Percentiles rank a stretch among this genome's conserved stretches.
Conservation (phyloP, 108 stramenopile genomes). For the Nitzschia putrida region DNA sequence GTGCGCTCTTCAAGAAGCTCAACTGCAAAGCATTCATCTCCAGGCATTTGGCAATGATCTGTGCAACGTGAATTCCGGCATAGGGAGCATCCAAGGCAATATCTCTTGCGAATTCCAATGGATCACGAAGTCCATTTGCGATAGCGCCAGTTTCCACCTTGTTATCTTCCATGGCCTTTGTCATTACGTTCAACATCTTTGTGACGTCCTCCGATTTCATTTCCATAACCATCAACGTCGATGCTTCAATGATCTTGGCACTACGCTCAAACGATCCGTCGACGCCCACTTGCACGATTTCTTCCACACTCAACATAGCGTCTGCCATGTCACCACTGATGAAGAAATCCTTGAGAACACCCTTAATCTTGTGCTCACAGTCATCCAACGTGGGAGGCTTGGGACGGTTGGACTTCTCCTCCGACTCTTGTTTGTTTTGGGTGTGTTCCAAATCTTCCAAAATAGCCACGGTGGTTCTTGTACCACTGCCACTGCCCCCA, state of each 20-base stretch:
- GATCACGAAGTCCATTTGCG: constrained; percentile 61
- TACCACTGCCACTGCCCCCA: not conserved
- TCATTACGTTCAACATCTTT: constrained; percentile 51
- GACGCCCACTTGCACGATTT: constrained; percentile 57
- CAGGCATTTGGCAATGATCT: constrained; percentile 61
- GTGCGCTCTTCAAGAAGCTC: constrained; percentile 54
- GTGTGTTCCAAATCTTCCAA: constrained; percentile 3
- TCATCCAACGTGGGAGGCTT: constrained; percentile 43
- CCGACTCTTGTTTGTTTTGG: constrained; percentile 12
- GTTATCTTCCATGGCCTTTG: constrained; percentile 44
- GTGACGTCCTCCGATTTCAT: constrained; percentile 62
- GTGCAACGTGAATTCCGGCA: constrained; percentile 56
- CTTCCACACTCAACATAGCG: constrained; percentile 67
- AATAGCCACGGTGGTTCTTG: constrained; percentile 9
- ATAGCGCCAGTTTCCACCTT: constrained; percentile 51
- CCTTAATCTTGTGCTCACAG: constrained; percentile 60
- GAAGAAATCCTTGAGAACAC: constrained; percentile 74
- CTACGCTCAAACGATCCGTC: constrained; percentile 67
- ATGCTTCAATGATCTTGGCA: constrained; percentile 62
- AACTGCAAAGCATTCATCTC: constrained; percentile 47
- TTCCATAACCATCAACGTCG: constrained; percentile 72
- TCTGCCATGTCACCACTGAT: constrained; percentile 73
- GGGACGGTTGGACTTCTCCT: constrained; percentile 3
- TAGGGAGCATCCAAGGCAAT: constrained; percentile 83
- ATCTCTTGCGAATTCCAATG: constrained; percentile 76